These are phyloP conservation scores for Ordospora pajunii DNA, from an alignment of 371 early-diverging fungal species.

Conservation along the genomic window DNA sequence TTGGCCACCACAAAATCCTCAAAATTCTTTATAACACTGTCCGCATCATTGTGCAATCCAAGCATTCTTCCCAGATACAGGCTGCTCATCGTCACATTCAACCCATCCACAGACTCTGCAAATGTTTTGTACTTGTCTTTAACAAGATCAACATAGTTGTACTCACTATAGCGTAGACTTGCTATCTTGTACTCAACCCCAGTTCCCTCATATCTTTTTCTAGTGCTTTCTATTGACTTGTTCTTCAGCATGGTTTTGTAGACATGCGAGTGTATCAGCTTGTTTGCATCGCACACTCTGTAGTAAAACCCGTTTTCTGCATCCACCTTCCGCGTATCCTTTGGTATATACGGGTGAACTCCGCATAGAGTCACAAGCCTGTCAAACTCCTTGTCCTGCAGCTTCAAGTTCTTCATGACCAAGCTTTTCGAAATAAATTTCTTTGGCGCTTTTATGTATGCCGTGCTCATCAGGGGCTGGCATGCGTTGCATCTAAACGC, in stretches of 20 bases:
- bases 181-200: not conserved
- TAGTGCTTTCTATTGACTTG: constrained; percentile 10
- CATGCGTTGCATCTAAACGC: not conserved
- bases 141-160: constrained; percentile 32
- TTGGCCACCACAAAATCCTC: constrained; percentile 31
- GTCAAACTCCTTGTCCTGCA: constrained; percentile 39
- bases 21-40: constrained; percentile 27
- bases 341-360: constrained; percentile 37
- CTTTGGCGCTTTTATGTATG: constrained; percentile 34
- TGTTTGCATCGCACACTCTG: constrained; percentile 40
- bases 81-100: constrained; percentile 25
- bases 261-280: constrained; percentile 22
- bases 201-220: not conserved
- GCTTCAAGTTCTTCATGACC: constrained; percentile 27
- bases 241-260: constrained; percentile 37
- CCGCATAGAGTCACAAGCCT: constrained; percentile 19
- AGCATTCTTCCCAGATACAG: constrained; percentile 32
- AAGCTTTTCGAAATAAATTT: constrained; percentile 39
- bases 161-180: constrained; percentile 19
- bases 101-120: constrained; percentile 38
- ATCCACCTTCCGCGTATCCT: constrained; percentile 29
- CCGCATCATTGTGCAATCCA: not conserved
- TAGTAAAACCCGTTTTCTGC: constrained; percentile 37
- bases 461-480: constrained; percentile 6
- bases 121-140: constrained; percentile 38